Evolutionary conservation across 2,329 filamentous ascomycete species (phyloP), one percentile per base, ranked within the genome.

Genomic region (Tolypocladium album): DNA sequence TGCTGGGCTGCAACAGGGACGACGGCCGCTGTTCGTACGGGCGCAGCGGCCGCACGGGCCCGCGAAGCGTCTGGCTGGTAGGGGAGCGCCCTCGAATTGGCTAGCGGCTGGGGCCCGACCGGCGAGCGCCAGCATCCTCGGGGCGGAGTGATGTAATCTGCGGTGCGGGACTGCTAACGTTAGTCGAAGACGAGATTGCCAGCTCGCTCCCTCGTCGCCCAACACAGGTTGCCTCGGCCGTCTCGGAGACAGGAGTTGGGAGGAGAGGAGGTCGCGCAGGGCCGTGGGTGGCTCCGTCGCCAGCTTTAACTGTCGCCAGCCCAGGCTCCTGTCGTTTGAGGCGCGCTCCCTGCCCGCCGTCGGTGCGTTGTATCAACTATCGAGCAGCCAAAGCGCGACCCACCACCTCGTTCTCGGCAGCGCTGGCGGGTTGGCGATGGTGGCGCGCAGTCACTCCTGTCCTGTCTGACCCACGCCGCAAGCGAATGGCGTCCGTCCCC

Each of bases 21-120:
- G 34, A 12, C 7, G 55, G 55, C 39, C 39, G 24, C 13, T 1
- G 36, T 36, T 24, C 36, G 31, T 8, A n/a, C 53, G 13, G 34
- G 27, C 1, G 13, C 36, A 24, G 60, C 60, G 47, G 36, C 56
- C 55, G 59, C 59, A 60, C 59, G 45, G 59, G 38, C 55, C 43
- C 4, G 20, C 45, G 45, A 20, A 55, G 53, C 34, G 53, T 17
- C 57, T 6, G 42, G 36, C 47, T 50, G n/a, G n/a, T n/a, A 50
- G 56, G 56, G 56, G 56, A 43, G 27, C 42, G 24, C 40, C 20
- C 56, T 58, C 20, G 56, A 58, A 58, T 27, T 31, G 56, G 56
- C 45, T 58, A 58, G 56, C 42, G 56, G 56, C 50, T 34, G 50
- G 50, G 36, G 31, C 31, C 31, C 50, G n/a, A 36, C 17, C 31